Evolutionary conservation across 148 eudicot species (phyloP), one percentile per base, ranked within the genome.

Genomic region (Tetragonia tetragonoides): DNA sequence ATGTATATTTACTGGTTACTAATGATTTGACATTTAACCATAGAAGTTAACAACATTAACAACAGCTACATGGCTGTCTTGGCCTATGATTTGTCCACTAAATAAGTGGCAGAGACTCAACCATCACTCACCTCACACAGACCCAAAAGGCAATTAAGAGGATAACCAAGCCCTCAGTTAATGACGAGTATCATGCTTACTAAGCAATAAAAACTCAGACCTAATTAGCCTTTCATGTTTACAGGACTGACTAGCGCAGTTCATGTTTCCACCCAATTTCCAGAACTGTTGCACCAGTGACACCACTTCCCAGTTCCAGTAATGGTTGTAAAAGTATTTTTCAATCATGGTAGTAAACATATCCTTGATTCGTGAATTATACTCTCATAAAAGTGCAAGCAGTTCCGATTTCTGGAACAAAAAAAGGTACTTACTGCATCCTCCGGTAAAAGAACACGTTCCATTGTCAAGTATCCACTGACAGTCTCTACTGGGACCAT

Each of bases 401-500:
- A 34, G 34, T 20, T 53, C 28, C 54, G 39, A 51, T 1, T 8
- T 66, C 24, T 18, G 51, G 15, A 40, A 15, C 0, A 40, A 2
- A 72, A 11, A 16, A 28, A 53, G 18, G 11, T 23, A 91, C 97
- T 87, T 90, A 95, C 99, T 44, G 96, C 96, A 82, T 95, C 99
- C 81, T 95, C 99, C 11, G 90, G 92, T 62, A 91, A 73, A 75
- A 95, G 90, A 91, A 87, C 75, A 53, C 93, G 94, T 73, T 93
- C 99, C 75, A 79, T 83, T 23, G 94, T 86, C 86, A 87, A 56
- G 86, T 82, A 85, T 49, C 87, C 92, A 78, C 86, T 85, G 77
- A 83, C 84, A 77, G 85, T 83, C 85, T 93, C 91, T 63, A 86
- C 42, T 70, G 99, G 99, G 78, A 93, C 80, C 99, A 95, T 93